These are phyloP conservation scores for Murraya paniculata DNA, from an alignment of 345 rosid genomes.

Conservation along the genomic window DNA sequence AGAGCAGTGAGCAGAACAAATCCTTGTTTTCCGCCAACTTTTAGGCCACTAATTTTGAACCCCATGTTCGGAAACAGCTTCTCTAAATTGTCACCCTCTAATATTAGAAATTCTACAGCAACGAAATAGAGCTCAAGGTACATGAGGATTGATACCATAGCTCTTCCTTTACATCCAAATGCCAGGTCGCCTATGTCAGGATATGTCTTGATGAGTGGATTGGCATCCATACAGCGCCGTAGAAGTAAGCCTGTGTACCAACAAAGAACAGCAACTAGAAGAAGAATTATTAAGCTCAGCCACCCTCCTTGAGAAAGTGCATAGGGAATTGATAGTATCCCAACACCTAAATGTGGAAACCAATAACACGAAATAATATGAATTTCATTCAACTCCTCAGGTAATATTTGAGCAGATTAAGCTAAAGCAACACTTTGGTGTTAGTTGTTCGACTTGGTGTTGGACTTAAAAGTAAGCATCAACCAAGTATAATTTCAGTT, in stretches of 20 bases:
- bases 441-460: not conserved
- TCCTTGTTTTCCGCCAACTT: constrained; percentile 47
- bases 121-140: constrained; percentile 55
- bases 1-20: constrained; percentile 53
- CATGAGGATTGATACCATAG: constrained; percentile 47
- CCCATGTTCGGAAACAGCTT: constrained; percentile 48
- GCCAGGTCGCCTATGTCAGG: constrained; percentile 60
- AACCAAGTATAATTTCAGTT: not conserved
- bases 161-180: constrained; percentile 61
- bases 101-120: constrained; percentile 63
- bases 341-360: constrained; percentile 40
- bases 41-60: constrained; percentile 32
- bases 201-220: constrained; percentile 43
- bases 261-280: constrained; percentile 47
- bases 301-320: constrained; percentile 72
- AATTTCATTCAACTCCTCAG: not conserved
- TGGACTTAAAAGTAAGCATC: not conserved
- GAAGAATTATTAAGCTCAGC: constrained; percentile 48
- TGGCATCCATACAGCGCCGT: constrained; percentile 47
- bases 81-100: constrained; percentile 67
- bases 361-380: not conserved
- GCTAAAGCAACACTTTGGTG: not conserved
- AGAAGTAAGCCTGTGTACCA: constrained; percentile 67
- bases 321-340: constrained; percentile 59
- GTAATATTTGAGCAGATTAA: not conserved